Conservation (phyloP, 768 basidiomycete species). For the Strobilomyces dryophilus region DNA sequence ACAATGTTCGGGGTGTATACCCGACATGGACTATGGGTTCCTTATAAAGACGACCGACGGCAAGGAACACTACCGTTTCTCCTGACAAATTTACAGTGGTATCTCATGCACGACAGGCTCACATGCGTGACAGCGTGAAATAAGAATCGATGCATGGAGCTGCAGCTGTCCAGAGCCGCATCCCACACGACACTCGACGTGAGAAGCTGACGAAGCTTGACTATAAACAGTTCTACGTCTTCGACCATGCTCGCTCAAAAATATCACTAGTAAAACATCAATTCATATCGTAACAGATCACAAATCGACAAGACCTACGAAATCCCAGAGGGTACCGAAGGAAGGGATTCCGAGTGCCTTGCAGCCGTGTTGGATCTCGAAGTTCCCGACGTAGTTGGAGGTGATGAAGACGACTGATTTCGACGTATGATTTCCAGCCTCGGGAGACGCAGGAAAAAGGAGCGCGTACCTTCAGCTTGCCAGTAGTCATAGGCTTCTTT, state of each 20-base stretch:
- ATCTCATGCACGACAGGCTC: constrained; percentile 6
- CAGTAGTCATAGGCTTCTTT: constrained; percentile 64
- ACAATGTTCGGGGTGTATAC: neutral
- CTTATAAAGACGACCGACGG: neutral
- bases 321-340: constrained; percentile 72
- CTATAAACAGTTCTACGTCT: neutral
- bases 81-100: constrained; percentile 1
- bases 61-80: neutral
- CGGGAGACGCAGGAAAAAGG: neutral
- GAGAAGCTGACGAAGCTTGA: constrained; percentile 2
- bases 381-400: constrained; percentile 76
- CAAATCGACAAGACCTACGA: constrained; percentile 33
- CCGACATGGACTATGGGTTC: neutral
- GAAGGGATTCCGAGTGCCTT: constrained; percentile 64
- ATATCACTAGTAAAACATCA: constrained; percentile 20
- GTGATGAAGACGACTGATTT: constrained; percentile 71
- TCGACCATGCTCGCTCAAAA: neutral
- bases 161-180: neutral
- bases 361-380: constrained; percentile 76
- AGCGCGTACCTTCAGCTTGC: constrained; percentile 59
- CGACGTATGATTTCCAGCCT: neutral
- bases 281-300: constrained; percentile 2
- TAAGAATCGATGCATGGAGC: neutral
- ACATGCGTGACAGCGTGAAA: neutral
- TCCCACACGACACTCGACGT: constrained; percentile 5